Evolutionary conservation across 1,284 basidiomycete species (phyloP).

Genomic region (Sphagnurus paluster): DNA sequence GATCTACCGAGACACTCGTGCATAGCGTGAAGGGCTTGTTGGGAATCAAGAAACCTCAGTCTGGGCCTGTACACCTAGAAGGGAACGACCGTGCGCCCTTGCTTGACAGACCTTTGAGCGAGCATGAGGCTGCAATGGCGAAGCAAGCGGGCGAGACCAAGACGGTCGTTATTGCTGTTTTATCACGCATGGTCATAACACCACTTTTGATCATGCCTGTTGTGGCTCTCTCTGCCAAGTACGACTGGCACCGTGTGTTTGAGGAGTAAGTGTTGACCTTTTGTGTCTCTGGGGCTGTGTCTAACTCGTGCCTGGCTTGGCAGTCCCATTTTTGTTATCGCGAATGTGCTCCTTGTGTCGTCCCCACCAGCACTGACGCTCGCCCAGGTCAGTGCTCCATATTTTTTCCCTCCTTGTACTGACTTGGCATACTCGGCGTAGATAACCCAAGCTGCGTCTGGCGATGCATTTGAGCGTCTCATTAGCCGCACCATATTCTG

Average conservation of each 20-base stretch:
- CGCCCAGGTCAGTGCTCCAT: slow-evolving; percentile 54
- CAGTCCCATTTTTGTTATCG: slow-evolving; percentile 84
- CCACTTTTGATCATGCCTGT: slow-evolving; percentile 78
- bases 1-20: slow-evolving; percentile 13
- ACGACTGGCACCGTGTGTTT: slow-evolving; percentile 65
- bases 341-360: slow-evolving; percentile 72
- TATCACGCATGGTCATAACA: slow-evolving; percentile 84
- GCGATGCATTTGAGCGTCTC: slow-evolving; percentile 88
- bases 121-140: not conserved
- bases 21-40: slow-evolving; percentile 17
- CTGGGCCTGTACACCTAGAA: not conserved
- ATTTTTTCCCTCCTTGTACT: not conserved
- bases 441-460: slow-evolving; percentile 86
- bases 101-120: not conserved
- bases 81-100: too few species aligned
- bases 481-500: slow-evolving; percentile 84
- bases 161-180: slow-evolving; percentile 79
- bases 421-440: slow-evolving; percentile 28
- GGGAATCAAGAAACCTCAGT: not conserved
- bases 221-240: slow-evolving; percentile 63
- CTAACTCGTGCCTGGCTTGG: slow-evolving; percentile 8
- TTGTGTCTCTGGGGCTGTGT: slow-evolving; percentile 1
- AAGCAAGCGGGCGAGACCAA: slow-evolving; percentile 75
- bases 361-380: slow-evolving; percentile 83
- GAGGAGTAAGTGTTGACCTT: slow-evolving; percentile 59